Conservation (phyloP, 2,329 filamentous ascomycete species). For the Graphium sp. region DNA sequence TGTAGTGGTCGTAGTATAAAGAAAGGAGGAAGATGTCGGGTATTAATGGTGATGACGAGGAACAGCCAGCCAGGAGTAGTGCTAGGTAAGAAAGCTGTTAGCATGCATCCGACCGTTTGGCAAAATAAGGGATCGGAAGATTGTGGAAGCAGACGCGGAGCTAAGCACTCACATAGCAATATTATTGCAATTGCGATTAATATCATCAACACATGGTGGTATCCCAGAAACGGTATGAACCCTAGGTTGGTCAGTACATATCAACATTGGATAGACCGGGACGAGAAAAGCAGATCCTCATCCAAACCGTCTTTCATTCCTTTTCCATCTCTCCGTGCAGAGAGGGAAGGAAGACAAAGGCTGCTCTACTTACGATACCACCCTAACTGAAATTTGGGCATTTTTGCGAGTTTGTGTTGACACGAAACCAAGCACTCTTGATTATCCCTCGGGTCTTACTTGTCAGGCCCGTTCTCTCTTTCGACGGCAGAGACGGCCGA, state of each 20-base stretch:
- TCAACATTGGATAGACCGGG: conserved; percentile 8
- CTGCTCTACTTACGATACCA: conserved; percentile 26
- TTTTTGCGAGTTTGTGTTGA: conserved; percentile 5
- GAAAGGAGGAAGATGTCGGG: conserved; percentile 94
- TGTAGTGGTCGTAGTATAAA: conserved; percentile 87
- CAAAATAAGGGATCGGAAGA: background rate
- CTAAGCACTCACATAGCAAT: conserved; percentile 61
- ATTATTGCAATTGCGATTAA: conserved; percentile 88
- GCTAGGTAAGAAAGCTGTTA: conserved; percentile 30
- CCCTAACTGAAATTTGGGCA: conserved; percentile 24
- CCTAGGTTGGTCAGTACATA: conserved; percentile 18
- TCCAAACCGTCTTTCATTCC: conserved; percentile 7
- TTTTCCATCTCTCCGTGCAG: conserved; percentile 3
- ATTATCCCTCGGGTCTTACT: too few relatives aligned
- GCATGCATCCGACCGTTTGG: background rate
- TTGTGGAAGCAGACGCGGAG: conserved; percentile 1
- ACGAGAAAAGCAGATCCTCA: conserved; percentile 3
- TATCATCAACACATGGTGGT: conserved; percentile 90
- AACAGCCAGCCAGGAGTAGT: conserved; percentile 85
- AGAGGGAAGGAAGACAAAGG: background rate
- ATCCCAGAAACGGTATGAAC: conserved; percentile 52
- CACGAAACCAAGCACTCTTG: too few relatives aligned
- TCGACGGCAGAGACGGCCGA: too few relatives aligned
- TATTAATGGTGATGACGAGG: conserved; percentile 87
- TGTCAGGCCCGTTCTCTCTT: too few relatives aligned